A percentile compares a stretch with the other conserved stretches of the same genome.
Conservation (phyloP, 805 yeast genomes). For the Groenewaldozyma salmanticensis region DNA sequence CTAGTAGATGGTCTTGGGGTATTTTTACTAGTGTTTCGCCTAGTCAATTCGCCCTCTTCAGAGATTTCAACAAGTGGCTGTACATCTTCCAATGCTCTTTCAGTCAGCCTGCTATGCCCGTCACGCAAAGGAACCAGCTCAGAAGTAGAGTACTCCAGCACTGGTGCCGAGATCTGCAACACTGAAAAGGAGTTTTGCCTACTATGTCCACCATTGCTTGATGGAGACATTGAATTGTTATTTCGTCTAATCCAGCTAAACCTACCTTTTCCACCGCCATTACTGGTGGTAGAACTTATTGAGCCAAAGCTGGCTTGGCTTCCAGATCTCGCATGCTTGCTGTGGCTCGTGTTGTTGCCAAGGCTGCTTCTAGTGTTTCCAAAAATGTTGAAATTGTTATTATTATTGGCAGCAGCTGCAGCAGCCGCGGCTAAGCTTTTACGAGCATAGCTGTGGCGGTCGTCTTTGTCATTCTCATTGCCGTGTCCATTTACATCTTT, state of each 20-base stretch:
- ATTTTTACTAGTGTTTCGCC: too few species aligned
- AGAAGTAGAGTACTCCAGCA: slow-evolving; percentile 18
- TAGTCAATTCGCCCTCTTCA: too few species aligned
- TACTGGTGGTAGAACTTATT: slow-evolving; percentile 3
- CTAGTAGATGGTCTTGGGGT: too few species aligned
- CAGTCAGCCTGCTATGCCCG: not conserved
- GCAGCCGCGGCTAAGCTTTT: not conserved
- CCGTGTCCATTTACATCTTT: not conserved
- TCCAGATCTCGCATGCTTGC: not conserved
- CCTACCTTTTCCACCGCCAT: slow-evolving; percentile 3
- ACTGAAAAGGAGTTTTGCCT: too few species aligned
- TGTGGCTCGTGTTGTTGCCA: not conserved
- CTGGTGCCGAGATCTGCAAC: slow-evolving; percentile 15
- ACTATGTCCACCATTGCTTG: too few species aligned
- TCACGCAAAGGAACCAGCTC: slow-evolving; percentile 12
- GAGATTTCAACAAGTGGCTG: too few species aligned
- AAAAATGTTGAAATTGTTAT: too few species aligned
- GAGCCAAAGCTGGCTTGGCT: not conserved
- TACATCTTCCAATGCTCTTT: too few species aligned
- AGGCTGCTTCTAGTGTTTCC: not conserved
- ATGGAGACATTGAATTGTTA: not conserved
- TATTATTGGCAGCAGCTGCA: not conserved
- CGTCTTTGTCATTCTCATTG: not conserved
- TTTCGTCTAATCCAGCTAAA: slow-evolving; percentile 7
- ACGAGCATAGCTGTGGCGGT: not conserved